Evolutionary conservation across 2,329 filamentous ascomycete genomes (phyloP), one percentile per base, ranked within the genome.

Genomic region (Monosporascus sp.): DNA sequence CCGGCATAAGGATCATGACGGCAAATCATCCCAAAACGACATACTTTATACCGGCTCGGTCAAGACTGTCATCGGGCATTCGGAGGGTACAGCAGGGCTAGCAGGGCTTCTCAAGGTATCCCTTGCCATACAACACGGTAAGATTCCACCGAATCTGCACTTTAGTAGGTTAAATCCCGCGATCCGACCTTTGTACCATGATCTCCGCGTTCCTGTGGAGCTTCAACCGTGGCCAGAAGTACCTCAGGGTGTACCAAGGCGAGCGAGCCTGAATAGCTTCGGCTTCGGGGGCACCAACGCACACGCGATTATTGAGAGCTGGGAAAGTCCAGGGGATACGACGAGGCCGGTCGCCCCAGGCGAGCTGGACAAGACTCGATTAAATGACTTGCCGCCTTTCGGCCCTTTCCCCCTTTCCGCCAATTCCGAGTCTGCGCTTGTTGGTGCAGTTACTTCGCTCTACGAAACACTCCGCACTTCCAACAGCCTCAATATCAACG

Each of bases 271-370:
- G 17, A 54, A 50, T 48, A 55, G 49, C 17, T 58, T 54, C 20
- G 57, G 51, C 6, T 56, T 54, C 38, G 57, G 57, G 25, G 57
- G 57, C 5, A 34, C 57, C 2, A 60, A 60, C 46, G 50, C 52
- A 1, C 57, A 60, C 31, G 54, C 47, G 6, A 58, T 60, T 27
- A 15, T 58, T 6, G 57, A 60, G n/a, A 60, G 52, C 36, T 58
- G 54, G 18, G 24, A 36, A n/a, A n/a, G n/a, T n/a, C n/a, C n/a
- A n/a, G n/a, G n/a, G n/a, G n/a, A n/a, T n/a, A n/a, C n/a, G n/a
- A n/a, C n/a, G n/a, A n/a, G n/a, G n/a, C n/a, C n/a, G n/a, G n/a
- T n/a, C n/a, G n/a, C n/a, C n/a, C n/a, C n/a, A n/a, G n/a, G n/a
- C n/a, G n/a, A n/a, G n/a, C n/a, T 51, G 20, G 36, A n/a, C n/a